A percentile compares a stretch with the other conserved stretches of the same genome.
phyloP scores from a whole-genome alignment of 805 yeast species.

The Zygosaccharomyces lentus region DNA sequence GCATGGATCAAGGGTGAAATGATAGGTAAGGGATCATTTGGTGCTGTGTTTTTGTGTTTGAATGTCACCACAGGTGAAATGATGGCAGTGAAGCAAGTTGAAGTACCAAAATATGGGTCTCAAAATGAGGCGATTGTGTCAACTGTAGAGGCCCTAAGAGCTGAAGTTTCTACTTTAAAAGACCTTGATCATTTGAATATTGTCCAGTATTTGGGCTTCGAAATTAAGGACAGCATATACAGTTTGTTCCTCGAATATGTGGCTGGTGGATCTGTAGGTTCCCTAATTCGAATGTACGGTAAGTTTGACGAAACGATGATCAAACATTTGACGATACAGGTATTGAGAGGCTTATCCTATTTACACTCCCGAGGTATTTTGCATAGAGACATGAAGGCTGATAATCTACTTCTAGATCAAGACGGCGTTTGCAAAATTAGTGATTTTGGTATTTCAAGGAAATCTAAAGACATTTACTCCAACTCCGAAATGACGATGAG shows the following conservation, averaged over 20 bases:
- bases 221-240: constrained; percentile 64
- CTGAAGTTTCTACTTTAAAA: constrained; percentile 91
- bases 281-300: constrained; percentile 77
- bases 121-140: constrained; percentile 47
- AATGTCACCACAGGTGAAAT: constrained; percentile 97
- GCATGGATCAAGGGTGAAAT: constrained; percentile 98
- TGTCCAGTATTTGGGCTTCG: constrained; percentile 95
- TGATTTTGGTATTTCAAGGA: constrained; percentile 93
- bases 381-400: constrained; percentile 94
- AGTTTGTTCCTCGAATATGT: constrained; percentile 91
- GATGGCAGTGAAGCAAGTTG: constrained; percentile 97
- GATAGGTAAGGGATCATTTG: constrained; percentile 95
- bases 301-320: constrained; percentile 76
- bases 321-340: constrained; percentile 69
- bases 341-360: constrained; percentile 79
- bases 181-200: constrained; percentile 91
- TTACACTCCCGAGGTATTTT: constrained; percentile 81
- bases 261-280: constrained; percentile 95
- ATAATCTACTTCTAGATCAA: constrained; percentile 77
- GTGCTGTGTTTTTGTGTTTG: constrained; percentile 84
- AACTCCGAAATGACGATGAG: constrained; percentile 98
- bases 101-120: constrained; percentile 46
- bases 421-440: constrained; percentile 95
- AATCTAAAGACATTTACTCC: constrained; percentile 76
- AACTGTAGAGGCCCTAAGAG: constrained; percentile 74